Conservation (phyloP, 805 yeast genomes). For the Candida sithepensis region DNA sequence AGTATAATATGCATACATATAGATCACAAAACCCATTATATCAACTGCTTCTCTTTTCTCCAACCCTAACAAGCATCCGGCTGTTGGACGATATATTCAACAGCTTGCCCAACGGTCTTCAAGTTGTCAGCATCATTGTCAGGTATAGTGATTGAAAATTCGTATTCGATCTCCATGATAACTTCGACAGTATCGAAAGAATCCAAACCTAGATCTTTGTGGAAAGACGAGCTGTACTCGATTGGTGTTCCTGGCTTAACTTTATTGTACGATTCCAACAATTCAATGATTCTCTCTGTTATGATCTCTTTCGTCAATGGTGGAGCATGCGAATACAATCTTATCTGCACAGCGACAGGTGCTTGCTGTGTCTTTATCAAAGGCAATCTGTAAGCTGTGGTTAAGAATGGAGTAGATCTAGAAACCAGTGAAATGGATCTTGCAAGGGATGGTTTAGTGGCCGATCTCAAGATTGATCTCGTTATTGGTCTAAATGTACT, state of each 20-base stretch:
- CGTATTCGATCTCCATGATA: constrained; percentile 68
- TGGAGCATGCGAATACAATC: constrained; percentile 55
- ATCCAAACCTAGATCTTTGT: constrained; percentile 65
- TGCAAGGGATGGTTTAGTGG: background rate
- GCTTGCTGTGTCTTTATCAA: background rate
- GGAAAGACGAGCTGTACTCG: constrained; percentile 46
- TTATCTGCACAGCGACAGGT: constrained; percentile 8
- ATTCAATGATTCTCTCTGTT: constrained; percentile 56
- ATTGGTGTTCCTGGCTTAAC: constrained; percentile 36
- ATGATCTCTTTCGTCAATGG: constrained; percentile 60
- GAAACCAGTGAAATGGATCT: background rate
- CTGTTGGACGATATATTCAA: constrained; percentile 77
- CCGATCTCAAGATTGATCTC: background rate
- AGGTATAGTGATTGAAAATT: constrained; percentile 76
- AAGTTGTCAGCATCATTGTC: constrained; percentile 92
- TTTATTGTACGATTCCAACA: constrained; percentile 63
- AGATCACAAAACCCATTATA: too few relatives aligned
- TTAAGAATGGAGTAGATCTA: background rate
- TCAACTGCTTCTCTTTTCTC: background rate
- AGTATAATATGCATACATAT: too few relatives aligned
- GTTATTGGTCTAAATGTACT: background rate
- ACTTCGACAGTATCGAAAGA: constrained; percentile 72
- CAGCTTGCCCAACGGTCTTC: constrained; percentile 90
- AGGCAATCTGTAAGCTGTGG: background rate
- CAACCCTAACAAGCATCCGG: constrained; percentile 41